Percentiles rank a stretch among this genome's conserved stretches.
Evolutionary conservation across 345 rosid species (phyloP).

Genomic region (Sonneratia alba): DNA sequence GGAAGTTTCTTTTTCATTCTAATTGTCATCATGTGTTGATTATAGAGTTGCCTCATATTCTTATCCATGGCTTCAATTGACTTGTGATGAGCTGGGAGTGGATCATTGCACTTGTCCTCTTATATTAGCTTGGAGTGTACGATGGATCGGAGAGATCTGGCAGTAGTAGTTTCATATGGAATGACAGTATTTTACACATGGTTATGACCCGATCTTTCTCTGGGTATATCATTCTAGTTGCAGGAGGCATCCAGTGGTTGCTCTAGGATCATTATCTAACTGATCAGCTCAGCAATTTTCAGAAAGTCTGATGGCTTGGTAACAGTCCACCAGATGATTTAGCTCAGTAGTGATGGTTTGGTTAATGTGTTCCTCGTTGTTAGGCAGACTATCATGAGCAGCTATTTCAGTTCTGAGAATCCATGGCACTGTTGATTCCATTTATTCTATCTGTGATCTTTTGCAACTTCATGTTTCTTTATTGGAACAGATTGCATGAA

Average conservation of each 20-base stretch:
- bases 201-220: no score
- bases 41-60: background rate
- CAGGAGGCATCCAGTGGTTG: no score
- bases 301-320: no score
- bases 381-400: background rate
- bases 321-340: background rate
- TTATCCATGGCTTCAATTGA: background rate
- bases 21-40: background rate
- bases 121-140: background rate
- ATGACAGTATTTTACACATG: no score
- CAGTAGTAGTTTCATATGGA: background rate
- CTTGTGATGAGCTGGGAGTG: background rate
- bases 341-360: no score
- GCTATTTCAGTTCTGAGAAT: background rate
- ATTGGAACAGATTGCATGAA: background rate
- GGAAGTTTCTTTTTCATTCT: background rate
- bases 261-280: no score
- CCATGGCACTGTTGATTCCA: background rate
- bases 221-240: no score
- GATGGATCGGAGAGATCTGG: background rate
- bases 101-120: background rate
- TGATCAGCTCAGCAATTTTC: no score
- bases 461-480: background rate
- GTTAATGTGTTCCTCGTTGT: no score
- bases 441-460: background rate